A percentile compares a stretch with the other conserved stretches of the same genome.
These are phyloP conservation scores for Cutaneotrichosporon dermatis DNA, from an alignment of 1,284 basidiomycete species.

Conservation along the genomic window DNA sequence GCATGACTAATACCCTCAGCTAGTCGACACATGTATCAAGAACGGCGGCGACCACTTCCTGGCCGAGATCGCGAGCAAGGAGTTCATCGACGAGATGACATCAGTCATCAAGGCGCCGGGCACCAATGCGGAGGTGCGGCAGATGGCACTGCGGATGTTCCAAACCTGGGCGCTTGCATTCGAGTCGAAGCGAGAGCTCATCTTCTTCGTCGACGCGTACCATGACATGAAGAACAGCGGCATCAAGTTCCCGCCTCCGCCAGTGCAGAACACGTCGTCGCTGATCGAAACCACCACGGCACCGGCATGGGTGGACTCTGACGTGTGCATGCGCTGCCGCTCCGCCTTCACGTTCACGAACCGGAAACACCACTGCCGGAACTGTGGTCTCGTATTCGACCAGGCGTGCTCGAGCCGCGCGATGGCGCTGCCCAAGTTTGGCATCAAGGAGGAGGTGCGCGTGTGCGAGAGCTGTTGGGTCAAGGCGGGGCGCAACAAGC, in stretches of 20 bases:
- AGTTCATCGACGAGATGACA: conserved; percentile 78
- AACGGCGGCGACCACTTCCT: conserved; percentile 95
- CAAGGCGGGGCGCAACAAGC: conserved; percentile 56
- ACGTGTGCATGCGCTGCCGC: conserved; percentile 89
- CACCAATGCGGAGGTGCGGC: conserved; percentile 78
- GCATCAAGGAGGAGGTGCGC: conserved; percentile 86
- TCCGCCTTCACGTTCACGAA: conserved; percentile 92
- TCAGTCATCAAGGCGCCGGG: conserved; percentile 33
- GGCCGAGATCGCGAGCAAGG: conserved; percentile 72
- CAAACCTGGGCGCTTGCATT: conserved; percentile 94
- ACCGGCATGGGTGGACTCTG: conserved; percentile 94
- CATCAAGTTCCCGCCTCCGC: conserved; percentile 50
- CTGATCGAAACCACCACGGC: conserved; percentile 52
- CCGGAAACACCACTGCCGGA: conserved; percentile 96
- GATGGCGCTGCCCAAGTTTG: conserved; percentile 85
- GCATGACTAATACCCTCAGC: conserved; percentile 49
- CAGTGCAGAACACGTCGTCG: conserved; percentile 32
- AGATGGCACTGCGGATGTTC: conserved; percentile 69
- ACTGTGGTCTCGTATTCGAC: conserved; percentile 96
- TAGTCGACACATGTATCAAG: conserved; percentile 93
- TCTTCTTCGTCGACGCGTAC: conserved; percentile 74
- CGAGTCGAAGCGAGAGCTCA: conserved; percentile 69
- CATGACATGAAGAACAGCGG: conserved; percentile 71
- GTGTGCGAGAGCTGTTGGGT: conserved; percentile 88
- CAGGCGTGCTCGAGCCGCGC: conserved; percentile 84